Evolutionary conservation across 2,329 filamentous ascomycete species (phyloP), one percentile per base, ranked within the genome.

Genomic region (Ophidiomyces ophidiicola): DNA sequence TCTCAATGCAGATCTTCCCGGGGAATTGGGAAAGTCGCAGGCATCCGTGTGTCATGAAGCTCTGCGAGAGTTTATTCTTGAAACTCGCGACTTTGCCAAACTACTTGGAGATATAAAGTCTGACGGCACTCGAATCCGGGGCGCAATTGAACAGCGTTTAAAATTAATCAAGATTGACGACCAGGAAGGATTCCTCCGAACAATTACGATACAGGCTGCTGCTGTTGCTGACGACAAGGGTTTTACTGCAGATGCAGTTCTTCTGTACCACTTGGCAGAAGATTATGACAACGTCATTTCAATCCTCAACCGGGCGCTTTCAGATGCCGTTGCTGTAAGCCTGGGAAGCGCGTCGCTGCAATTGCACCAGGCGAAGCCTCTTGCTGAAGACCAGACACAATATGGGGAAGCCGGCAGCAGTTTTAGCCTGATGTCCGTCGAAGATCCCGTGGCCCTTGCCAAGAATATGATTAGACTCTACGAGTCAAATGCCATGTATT

Each of bases 271-370:
- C 59, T 70, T 98, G 30, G 88, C 90, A 0, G 84, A 85, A 53
- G 87, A 98, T 58, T 96, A 93, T 57, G 86, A 98, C 58, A 86
- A 79, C 39, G 92, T 96, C n/a, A 77, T 94, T 30, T 69, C 74
- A 18, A 88, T 96, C 48, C 76, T 96, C 54, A 94, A 87, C 61
- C 80, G 86, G 26, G 81, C 87, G 3, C 70, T 98, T 24, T 92
- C 87, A 41, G 86, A 96, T 59, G 83, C 85, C 31, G 78, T 96
- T 44, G 80, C 46, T 21, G 44, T 48, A 8, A 86, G 93, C 52
- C 73, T 94, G 50, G 86, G 85, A 38, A 80, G 90, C 50, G 79
- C 85, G 43, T 76, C 80, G 12, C 70, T 87, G 60, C 78, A 79
- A 29, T 66, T 93, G 35, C 76, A 86, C 60, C 84, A 85, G 2